A percentile compares a stretch with the other conserved stretches of the same genome.
These are phyloP conservation scores for Saccharomycopsis microspora DNA, from an alignment of 805 yeast genomes.

Conservation along the genomic window DNA sequence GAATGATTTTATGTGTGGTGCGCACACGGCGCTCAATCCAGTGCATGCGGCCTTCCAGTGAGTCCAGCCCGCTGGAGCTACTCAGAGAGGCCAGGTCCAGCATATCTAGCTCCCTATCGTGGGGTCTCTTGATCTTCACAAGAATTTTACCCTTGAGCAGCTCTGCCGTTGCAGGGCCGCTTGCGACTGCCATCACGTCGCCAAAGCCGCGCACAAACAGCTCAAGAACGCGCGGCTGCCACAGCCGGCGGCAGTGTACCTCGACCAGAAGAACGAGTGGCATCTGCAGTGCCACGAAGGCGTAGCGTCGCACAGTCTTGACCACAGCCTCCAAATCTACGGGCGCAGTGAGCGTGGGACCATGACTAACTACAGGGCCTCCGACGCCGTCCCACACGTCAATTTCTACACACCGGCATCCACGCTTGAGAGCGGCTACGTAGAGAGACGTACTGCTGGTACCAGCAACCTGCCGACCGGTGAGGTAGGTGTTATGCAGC, in stretches of 20 bases:
- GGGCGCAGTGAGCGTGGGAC: slow-evolving; percentile 69
- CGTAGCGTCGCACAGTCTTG: slow-evolving; percentile 66
- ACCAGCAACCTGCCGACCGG: slow-evolving; percentile 83
- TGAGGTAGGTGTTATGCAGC: slow-evolving; percentile 86
- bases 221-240: slow-evolving; percentile 49
- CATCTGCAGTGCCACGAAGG: slow-evolving; percentile 76
- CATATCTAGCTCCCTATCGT: slow-evolving; percentile 17
- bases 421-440: slow-evolving; percentile 74
- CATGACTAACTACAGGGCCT: slow-evolving; percentile 88
- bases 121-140: slow-evolving; percentile 63
- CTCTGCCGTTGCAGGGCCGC: slow-evolving; percentile 33
- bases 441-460: slow-evolving; percentile 85
- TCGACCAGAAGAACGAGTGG: slow-evolving; percentile 86
- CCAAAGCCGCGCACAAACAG: slow-evolving; percentile 49
- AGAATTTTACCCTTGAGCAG: slow-evolving; percentile 61
- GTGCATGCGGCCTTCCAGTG: neutral
- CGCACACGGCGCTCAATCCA: neutral
- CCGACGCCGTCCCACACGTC: slow-evolving; percentile 86
- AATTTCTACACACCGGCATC: slow-evolving; percentile 90
- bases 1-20: slow-evolving; percentile 21
- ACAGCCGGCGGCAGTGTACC: slow-evolving; percentile 58
- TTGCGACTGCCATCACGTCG: slow-evolving; percentile 34
- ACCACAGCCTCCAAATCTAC: slow-evolving; percentile 61
- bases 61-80: neutral
- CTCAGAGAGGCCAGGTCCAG: slow-evolving; percentile 26